These are phyloP conservation scores for Cytospora paraplurivora DNA, from an alignment of 2,329 filamentous ascomycete species.

Conservation along the genomic window DNA sequence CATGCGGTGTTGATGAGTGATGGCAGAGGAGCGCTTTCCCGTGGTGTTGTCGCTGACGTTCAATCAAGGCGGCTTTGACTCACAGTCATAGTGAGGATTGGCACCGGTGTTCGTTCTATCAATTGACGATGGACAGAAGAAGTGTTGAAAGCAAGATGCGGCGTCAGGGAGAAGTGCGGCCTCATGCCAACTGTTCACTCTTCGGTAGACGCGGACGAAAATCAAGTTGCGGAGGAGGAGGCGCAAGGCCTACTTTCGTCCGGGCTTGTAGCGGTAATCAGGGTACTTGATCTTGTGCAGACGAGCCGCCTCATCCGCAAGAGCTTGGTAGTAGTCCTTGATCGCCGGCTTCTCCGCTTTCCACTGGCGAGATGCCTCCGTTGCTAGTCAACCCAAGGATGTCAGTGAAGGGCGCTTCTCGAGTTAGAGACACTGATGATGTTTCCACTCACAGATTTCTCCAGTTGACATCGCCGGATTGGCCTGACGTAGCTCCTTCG, in stretches of 20 bases:
- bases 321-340: slow-evolving; percentile 4
- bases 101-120: background rate
- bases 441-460: slow-evolving; percentile 17
- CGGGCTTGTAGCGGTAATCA: slow-evolving; percentile 20
- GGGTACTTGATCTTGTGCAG: slow-evolving; percentile 19
- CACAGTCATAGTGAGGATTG: background rate
- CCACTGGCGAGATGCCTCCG: slow-evolving; percentile 20
- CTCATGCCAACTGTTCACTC: background rate
- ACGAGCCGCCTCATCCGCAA: slow-evolving; percentile 6
- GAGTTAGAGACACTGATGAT: background rate
- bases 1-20: background rate
- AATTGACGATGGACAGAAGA: background rate
- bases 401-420: background rate
- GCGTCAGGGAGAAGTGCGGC: background rate
- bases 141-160: background rate
- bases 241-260: slow-evolving; percentile 1
- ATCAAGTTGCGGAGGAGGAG: background rate
- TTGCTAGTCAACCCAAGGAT: slow-evolving; percentile 6
- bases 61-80: background rate
- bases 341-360: background rate
- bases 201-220: background rate
- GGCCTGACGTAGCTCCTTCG: slow-evolving; percentile 6
- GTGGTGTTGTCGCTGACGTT: background rate
- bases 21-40: background rate
- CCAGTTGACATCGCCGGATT: slow-evolving; percentile 9